Evolutionary conservation across 2,329 filamentous ascomycete species (phyloP).

Genomic region (Immersiporthe knoxdaviesiana): DNA sequence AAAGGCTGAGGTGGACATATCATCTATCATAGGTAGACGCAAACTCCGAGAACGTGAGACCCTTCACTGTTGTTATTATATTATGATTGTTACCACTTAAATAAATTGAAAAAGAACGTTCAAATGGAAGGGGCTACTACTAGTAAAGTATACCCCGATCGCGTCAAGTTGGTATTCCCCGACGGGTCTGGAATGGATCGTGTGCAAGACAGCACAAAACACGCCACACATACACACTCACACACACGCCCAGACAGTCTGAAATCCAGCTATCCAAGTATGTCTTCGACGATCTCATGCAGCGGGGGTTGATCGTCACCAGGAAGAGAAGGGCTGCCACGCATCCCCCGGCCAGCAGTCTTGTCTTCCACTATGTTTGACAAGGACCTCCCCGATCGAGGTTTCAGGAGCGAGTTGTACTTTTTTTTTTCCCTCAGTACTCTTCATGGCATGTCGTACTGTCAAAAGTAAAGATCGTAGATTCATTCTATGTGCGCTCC

Average conservation of each 20-base stretch:
- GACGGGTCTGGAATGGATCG: neutral
- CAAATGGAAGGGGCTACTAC: too few relatives aligned
- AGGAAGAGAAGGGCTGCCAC: neutral
- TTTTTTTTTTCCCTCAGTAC: too few relatives aligned
- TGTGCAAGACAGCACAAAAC: neutral
- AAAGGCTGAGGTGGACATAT: neutral
- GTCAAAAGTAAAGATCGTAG: conserved; percentile 9
- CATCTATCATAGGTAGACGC: neutral
- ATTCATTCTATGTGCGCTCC: conserved; percentile 8
- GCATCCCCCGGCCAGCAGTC: too few relatives aligned
- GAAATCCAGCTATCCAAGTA: neutral
- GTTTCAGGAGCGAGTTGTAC: neutral
- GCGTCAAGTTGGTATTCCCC: neutral
- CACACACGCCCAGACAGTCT: neutral
- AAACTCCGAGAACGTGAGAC: too few relatives aligned
- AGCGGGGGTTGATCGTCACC: neutral
- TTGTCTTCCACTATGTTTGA: neutral
- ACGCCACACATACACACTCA: too few relatives aligned
- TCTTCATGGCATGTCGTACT: neutral
- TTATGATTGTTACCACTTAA: too few relatives aligned
- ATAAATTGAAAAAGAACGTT: too few relatives aligned
- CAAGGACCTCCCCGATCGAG: neutral
- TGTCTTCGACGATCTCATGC: neutral
- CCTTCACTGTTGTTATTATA: too few relatives aligned
- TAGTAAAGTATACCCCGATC: neutral